Conservation (phyloP, 345 rosid genomes). For the Erodium maritimum region DNA sequence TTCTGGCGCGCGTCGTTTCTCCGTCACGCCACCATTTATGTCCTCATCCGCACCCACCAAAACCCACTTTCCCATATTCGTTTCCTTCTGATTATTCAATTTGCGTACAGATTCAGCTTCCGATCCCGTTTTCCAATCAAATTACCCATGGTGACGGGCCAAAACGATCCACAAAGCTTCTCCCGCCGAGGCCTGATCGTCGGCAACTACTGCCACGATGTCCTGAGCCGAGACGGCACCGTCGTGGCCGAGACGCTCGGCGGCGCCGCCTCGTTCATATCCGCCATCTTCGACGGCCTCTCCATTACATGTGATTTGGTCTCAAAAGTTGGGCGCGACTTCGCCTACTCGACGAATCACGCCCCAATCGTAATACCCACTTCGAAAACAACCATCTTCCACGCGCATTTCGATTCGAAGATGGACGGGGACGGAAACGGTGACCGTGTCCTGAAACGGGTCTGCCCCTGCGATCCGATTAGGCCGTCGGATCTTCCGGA, state of each 20-base stretch:
- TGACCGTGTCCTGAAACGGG: constrained; percentile 70
- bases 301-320: constrained; percentile 38
- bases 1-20: background rate
- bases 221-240: constrained; percentile 44
- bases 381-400: constrained; percentile 62
- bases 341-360: constrained; percentile 37
- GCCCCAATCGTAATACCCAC: constrained; percentile 28
- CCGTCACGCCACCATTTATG: too few species aligned
- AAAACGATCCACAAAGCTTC: constrained; percentile 4
- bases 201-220: constrained; percentile 92
- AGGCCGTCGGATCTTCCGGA: constrained; percentile 55
- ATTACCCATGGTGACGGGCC: constrained; percentile 12
- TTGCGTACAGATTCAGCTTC: background rate
- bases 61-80: background rate
- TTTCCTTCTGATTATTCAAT: background rate
- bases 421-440: constrained; percentile 21
- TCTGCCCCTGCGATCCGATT: constrained; percentile 61
- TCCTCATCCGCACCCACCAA: background rate
- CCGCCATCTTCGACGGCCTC: constrained; percentile 46
- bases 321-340: constrained; percentile 73
- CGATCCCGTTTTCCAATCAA: background rate
- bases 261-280: constrained; percentile 86
- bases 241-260: constrained; percentile 76
- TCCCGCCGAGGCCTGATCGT: constrained; percentile 50
- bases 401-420: constrained; percentile 57